Percentiles rank a stretch among this genome's conserved stretches.
phyloP scores from a whole-genome alignment of 257 asterid species.

The Haberlea rhodopensis region DNA sequence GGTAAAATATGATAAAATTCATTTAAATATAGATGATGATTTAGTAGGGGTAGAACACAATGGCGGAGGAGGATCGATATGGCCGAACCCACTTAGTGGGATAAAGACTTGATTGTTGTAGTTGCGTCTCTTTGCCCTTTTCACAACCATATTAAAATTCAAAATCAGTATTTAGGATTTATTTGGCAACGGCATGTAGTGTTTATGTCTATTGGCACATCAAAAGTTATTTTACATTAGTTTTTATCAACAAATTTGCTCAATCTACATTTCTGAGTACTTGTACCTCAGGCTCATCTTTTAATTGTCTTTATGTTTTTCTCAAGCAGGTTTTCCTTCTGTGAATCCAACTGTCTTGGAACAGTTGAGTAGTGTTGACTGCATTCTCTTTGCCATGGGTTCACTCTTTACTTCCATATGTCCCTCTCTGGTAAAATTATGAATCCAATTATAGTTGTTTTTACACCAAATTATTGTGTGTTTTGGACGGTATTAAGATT shows the following conservation, averaged over 20 bases:
- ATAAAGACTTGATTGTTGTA: no score
- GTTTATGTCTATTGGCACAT: not conserved
- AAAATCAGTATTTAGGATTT: not conserved
- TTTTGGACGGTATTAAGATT: not conserved
- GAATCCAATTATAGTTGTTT: not conserved
- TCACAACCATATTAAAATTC: not conserved
- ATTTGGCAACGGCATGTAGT: not conserved
- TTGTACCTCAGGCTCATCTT: constrained; percentile 1
- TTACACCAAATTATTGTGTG: not conserved
- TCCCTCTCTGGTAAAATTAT: constrained; percentile 76
- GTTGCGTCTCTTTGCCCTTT: no score
- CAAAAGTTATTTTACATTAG: not conserved
- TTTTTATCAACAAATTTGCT: constrained; percentile 4
- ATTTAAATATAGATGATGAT: no score
- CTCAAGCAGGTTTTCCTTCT: constrained; percentile 78
- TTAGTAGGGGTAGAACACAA: no score
- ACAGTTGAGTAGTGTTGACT: constrained; percentile 65
- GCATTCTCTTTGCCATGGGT: constrained; percentile 92
- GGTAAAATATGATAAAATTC: no score
- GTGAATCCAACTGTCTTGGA: constrained; percentile 73
- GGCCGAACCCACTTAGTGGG: no score
- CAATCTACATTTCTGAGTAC: constrained; percentile 9
- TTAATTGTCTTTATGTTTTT: constrained; percentile 8
- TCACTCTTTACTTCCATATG: constrained; percentile 91
- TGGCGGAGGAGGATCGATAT: no score